Evolutionary conservation across 805 yeast genomes (phyloP).

Genomic region (Phaffomyces antillensis): DNA sequence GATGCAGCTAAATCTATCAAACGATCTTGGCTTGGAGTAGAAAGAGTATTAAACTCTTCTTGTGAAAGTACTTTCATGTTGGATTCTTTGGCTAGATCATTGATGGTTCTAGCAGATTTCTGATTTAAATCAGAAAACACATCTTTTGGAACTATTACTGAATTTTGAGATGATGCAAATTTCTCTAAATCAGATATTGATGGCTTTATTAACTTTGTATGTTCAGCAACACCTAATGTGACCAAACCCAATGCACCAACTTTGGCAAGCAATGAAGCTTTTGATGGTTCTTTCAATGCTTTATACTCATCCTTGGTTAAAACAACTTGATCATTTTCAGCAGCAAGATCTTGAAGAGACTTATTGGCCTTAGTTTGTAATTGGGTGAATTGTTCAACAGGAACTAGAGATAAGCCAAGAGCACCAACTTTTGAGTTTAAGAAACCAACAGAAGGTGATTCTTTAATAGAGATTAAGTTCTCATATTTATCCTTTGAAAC

Average conservation of each 20-base stretch:
- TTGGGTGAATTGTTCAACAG: slow-evolving; percentile 3
- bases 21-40: slow-evolving; percentile 2
- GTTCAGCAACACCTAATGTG: slow-evolving; percentile 4
- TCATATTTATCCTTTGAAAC: slow-evolving; percentile 9
- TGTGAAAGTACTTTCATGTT: slow-evolving; percentile 1
- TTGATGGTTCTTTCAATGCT: slow-evolving; percentile 13
- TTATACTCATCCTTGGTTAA: slow-evolving; percentile 14
- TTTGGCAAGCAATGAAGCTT: slow-evolving; percentile 3
- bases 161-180: slow-evolving; percentile 2
- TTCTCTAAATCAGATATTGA: slow-evolving; percentile 4
- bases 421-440: not conserved
- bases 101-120: slow-evolving; percentile 2
- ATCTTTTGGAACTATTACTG: slow-evolving; percentile 5
- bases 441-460: not conserved
- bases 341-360: slow-evolving; percentile 6
- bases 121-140: not conserved
- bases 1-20: slow-evolving; percentile 1
- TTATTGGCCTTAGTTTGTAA: slow-evolving; percentile 7
- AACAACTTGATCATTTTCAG: slow-evolving; percentile 8
- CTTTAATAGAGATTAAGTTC: slow-evolving; percentile 7
- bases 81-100: slow-evolving; percentile 7
- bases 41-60: not conserved
- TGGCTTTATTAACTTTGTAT: slow-evolving; percentile 6
- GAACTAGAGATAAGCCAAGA: slow-evolving; percentile 5
- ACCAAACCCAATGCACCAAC: slow-evolving; percentile 8